These are phyloP conservation scores for Mycena albidolilacea DNA, from an alignment of 768 basidiomycete species.

Conservation along the genomic window DNA sequence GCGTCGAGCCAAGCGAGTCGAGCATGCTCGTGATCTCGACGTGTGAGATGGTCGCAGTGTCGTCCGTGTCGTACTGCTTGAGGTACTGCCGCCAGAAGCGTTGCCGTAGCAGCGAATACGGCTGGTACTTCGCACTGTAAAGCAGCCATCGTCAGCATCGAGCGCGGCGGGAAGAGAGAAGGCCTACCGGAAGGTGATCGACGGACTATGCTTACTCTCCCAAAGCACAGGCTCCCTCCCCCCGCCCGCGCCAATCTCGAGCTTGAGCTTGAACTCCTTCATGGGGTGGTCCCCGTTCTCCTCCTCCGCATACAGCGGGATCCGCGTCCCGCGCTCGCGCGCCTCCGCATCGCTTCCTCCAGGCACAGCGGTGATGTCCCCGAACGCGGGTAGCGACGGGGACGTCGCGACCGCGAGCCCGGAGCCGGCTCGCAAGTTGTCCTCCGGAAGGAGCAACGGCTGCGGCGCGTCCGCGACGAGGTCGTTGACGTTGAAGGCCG, in stretches of 20 bases:
- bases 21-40: conserved; percentile 95
- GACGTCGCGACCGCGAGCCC: conserved; percentile 7
- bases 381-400: conserved; percentile 20
- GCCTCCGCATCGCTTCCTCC: conserved; percentile 37
- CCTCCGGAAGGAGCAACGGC: conserved; percentile 49
- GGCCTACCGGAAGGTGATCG: conserved; percentile 74
- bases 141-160: background rate
- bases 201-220: conserved; percentile 82
- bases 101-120: conserved; percentile 92
- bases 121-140: conserved; percentile 92
- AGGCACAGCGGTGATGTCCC: background rate
- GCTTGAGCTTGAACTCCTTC: conserved; percentile 78
- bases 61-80: conserved; percentile 91
- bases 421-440: background rate
- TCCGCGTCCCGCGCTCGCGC: conserved; percentile 56
- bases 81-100: conserved; percentile 93
- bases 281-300: conserved; percentile 75
- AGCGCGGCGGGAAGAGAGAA: background rate
- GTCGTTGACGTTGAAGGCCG: conserved; percentile 77
- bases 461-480: conserved; percentile 79
- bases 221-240: conserved; percentile 71
- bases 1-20: conserved; percentile 95
- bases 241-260: conserved; percentile 57
- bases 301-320: conserved; percentile 63
- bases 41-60: conserved; percentile 79